Evolutionary conservation across 768 basidiomycete species (phyloP), one percentile per base, ranked within the genome.

Genomic region (Lactifluus piperatus): DNA sequence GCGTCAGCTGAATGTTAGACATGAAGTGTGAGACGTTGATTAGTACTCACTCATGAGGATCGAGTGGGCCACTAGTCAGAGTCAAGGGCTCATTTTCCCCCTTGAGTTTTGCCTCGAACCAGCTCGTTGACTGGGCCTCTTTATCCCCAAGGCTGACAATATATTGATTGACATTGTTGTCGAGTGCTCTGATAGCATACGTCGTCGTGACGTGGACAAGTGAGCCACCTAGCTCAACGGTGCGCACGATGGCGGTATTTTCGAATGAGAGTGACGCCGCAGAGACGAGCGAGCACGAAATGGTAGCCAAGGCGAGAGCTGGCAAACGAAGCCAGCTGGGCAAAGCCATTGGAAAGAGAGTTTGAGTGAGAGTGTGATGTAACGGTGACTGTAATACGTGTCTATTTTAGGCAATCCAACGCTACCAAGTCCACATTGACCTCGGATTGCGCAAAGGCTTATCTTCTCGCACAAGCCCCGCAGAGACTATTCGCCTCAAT

Each of bases 191-290:
- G 69, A 92, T 81, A 20, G 88, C 84, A 72, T 87, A 97, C 49
- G 91, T 89, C 47, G 94, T 95, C 54, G 84, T 89, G 77, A 94
- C 83, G 75, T 88, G 85, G 56, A 92, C 87, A 24, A 91, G 79
- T 20, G 94, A 79, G 52, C 94, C 94, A 36, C 88, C 92, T 24
- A 97, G 87, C 66, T 97, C 94, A 59, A 93, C 77, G 5, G 88
- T 85, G 67, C 92, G 86, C 32, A 94, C 89, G 61, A 98, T 80
- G 62, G 87, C 90, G 22, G 88, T 91, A 66, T 93, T 93, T 79
- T 91, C 90, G 73, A 91, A 91, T 1, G 84, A 79, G 66, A 76
- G 75, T 62, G 60, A 45, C n/a, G 72, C 70, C 4, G 76, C 75
- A 32, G 74, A 71, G 32, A 73, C 69, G 26, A 75, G 68, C 27